Percentiles rank a stretch among this genome's conserved stretches.
phyloP scores from a whole-genome alignment of 2,329 filamentous ascomycete species.

The Chaetomium olivaceum region DNA sequence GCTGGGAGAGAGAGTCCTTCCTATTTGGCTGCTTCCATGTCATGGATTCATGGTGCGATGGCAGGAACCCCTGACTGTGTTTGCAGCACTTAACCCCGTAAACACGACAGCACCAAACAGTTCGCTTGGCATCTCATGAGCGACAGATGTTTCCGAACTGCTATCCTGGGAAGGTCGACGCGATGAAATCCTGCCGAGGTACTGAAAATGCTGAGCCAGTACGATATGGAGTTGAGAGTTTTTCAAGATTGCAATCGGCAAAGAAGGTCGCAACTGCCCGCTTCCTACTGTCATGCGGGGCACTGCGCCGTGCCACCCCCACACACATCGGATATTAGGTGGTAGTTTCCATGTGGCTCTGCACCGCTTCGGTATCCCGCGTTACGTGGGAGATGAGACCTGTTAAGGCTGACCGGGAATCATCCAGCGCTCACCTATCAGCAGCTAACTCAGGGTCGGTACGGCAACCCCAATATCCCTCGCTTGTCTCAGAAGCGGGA shows the following conservation, averaged over 20 bases:
- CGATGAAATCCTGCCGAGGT: background rate
- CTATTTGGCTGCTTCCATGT: background rate
- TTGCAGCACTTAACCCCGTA: background rate
- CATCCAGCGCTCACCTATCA: background rate
- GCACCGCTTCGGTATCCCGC: background rate
- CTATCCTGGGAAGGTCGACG: background rate
- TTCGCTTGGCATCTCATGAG: slow-evolving; percentile 14
- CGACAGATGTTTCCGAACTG: slow-evolving; percentile 1
- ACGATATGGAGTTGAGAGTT: background rate
- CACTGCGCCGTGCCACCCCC: background rate
- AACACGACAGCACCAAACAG: background rate
- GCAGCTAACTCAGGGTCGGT: background rate
- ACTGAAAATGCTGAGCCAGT: background rate
- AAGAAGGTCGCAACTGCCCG: background rate
- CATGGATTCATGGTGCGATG: slow-evolving; percentile 10
- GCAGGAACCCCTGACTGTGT: slow-evolving; percentile 9
- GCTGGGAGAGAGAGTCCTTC: background rate
- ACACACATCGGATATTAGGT: background rate
- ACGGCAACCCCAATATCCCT: background rate
- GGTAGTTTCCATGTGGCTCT: background rate
- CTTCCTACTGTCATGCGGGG: background rate
- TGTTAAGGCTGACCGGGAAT: background rate
- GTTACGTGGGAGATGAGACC: background rate
- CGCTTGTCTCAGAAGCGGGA: background rate
- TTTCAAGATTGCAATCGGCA: background rate